Base-by-base conservation (phyloP, 1,139 yeast species). In the Candida tetrigidarum region DNA sequence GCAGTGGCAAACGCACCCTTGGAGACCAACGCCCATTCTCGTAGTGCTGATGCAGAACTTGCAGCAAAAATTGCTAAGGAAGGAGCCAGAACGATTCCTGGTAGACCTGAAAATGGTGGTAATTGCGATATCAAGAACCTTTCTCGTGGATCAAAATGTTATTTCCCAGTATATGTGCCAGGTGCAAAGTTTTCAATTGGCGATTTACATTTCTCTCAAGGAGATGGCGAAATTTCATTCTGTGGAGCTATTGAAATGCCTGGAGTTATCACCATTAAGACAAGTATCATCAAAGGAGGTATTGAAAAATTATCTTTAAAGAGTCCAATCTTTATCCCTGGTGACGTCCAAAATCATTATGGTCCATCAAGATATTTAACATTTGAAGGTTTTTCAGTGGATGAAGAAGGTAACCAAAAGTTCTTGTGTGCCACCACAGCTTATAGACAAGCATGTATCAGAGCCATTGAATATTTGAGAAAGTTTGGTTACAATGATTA, bases 191-290 rank as follows among this genome's bases (percentile, higher is more conserved):
- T 76, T 23, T 70, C 77, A 9, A 59, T 76, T 32, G 81, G 81
- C 2, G 81, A 76, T 50, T 58, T 76, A 35, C 81, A 76, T 54
- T 76, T 76, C 54, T 68, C 76, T 12, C 80, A 75, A 55, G 81
- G 80, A 14, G 80, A 75, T 50, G 81, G 81, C 8, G 81, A 76
- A 50, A 74, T 75, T 35, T 70, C 79, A 3, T 76, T 76, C 53
- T 76, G 81, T 54, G 81, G 81, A 14, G 81, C 79, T 12, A 74
- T 76, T 53, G 81, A 76, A 54, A 76, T 75, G 80, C 67, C 78
- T 7, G 80, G 81, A 3, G 62, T 65, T 28, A 67, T 76, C 43
- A 74, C 80, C 3, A 52, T 76, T 47, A 62, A 70, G 46, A 63
- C 69, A 32, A 53, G 64, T 2, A 58, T 76, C 30, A 65, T 76